A percentile compares a stretch with the other conserved stretches of the same genome.
Evolutionary conservation across 2,329 filamentous ascomycete species (phyloP).

Genomic region (Fusarium penzigii): DNA sequence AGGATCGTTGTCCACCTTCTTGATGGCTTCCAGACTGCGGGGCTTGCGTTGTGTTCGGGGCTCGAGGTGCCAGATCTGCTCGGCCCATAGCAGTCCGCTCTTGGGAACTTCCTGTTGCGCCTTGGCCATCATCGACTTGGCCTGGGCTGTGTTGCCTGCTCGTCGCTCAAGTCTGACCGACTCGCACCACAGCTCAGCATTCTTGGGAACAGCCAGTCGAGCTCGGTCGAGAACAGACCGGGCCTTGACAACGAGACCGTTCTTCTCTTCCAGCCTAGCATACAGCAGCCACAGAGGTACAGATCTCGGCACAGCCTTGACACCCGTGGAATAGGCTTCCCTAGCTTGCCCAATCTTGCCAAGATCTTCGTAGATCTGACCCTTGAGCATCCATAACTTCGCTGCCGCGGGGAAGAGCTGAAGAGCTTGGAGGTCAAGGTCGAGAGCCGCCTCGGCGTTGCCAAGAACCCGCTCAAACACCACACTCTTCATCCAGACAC

Average conservation of each 20-base stretch:
- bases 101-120: conserved; percentile 89
- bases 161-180: conserved; percentile 91
- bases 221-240: conserved; percentile 92
- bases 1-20: conserved; percentile 92
- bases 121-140: conserved; percentile 89
- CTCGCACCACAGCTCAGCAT: conserved; percentile 84
- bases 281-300: conserved; percentile 90
- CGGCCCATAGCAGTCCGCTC: conserved; percentile 85
- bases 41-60: conserved; percentile 89
- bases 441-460: conserved; percentile 77
- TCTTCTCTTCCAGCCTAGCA: conserved; percentile 81
- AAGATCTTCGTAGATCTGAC: conserved; percentile 89
- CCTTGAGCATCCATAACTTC: conserved; percentile 98
- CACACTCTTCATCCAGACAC: conserved; percentile 96
- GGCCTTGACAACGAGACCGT: conserved; percentile 84
- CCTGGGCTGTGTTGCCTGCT: conserved; percentile 79
- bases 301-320: conserved; percentile 80
- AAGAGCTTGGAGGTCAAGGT: conserved; percentile 83
- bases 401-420: conserved; percentile 81
- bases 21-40: conserved; percentile 88
- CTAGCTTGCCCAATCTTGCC: conserved; percentile 80
- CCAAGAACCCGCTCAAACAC: conserved; percentile 87
- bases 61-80: conserved; percentile 95
- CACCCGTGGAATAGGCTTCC: conserved; percentile 86
- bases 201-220: conserved; percentile 83